Evolutionary conservation across 345 rosid genomes (phyloP).

Genomic region (Lagerstroemia speciosa): DNA sequence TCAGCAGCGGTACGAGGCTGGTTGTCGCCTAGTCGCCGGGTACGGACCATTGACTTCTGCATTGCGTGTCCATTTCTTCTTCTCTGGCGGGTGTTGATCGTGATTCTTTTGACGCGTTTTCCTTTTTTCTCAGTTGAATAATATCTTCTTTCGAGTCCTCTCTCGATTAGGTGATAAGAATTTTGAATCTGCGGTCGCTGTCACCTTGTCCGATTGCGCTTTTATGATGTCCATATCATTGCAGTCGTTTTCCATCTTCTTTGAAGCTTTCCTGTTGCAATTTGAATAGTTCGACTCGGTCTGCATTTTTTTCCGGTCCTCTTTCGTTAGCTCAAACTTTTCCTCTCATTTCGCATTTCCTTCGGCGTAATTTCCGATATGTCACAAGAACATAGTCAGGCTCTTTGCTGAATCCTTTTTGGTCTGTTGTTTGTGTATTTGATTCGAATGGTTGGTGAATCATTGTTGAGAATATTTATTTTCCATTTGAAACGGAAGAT

Average conservation of each 20-base stretch:
- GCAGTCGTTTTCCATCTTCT: neutral
- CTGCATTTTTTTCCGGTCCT: neutral
- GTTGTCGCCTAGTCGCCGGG: conserved; percentile 82
- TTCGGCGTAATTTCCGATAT: neutral
- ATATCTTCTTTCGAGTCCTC: neutral
- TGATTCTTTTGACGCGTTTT: neutral
- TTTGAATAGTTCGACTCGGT: neutral
- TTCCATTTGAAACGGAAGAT: neutral
- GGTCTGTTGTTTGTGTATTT: neutral
- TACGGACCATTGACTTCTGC: neutral
- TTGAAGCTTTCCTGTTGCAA: neutral
- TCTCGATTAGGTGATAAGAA: neutral
- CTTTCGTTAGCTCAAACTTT: neutral
- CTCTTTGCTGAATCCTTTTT: neutral
- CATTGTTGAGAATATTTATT: neutral
- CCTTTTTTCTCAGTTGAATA: neutral
- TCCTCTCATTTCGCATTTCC: neutral
- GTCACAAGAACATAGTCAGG: neutral
- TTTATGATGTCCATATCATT: neutral
- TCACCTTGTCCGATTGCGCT: neutral
- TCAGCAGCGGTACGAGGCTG: conserved; percentile 85
- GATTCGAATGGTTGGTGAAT: no score
- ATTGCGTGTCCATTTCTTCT: neutral
- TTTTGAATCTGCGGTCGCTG: neutral
- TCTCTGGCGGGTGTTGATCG: neutral